Evolutionary conservation across 2,329 filamentous ascomycete genomes (phyloP).

Genomic region (Cladosporium sp.): DNA sequence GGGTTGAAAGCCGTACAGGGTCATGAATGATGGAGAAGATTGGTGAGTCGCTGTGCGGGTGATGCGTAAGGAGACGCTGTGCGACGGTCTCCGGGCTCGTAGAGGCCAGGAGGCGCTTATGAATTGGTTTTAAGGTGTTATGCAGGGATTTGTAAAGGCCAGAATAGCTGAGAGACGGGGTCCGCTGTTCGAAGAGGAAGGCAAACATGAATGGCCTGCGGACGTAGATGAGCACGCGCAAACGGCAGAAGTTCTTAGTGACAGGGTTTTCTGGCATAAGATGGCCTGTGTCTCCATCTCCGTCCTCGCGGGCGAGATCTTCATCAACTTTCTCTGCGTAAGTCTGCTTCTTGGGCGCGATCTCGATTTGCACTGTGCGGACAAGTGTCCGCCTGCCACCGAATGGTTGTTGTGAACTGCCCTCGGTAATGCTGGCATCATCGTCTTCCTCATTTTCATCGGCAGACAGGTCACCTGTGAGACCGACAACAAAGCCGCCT

Average conservation of each 20-base stretch:
- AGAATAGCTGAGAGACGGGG: slow-evolving; percentile 45
- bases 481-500: slow-evolving; percentile 62
- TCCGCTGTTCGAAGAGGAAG: slow-evolving; percentile 61
- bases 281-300: neutral
- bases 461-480: slow-evolving; percentile 52
- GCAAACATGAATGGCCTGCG: slow-evolving; percentile 70
- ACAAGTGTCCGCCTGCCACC: slow-evolving; percentile 49
- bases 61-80: slow-evolving; percentile 31
- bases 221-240: slow-evolving; percentile 67
- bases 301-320: neutral
- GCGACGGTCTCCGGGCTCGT: slow-evolving; percentile 39
- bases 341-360: slow-evolving; percentile 27
- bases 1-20: slow-evolving; percentile 50
- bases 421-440: slow-evolving; percentile 22
- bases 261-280: slow-evolving; percentile 1
- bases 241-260: slow-evolving; percentile 20
- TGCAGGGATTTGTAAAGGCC: slow-evolving; percentile 46
- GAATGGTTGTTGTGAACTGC: slow-evolving; percentile 18
- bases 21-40: slow-evolving; percentile 59
- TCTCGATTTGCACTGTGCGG: slow-evolving; percentile 61
- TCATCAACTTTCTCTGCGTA: slow-evolving; percentile 12
- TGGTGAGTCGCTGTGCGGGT: slow-evolving; percentile 32
- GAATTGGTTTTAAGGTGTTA: slow-evolving; percentile 44
- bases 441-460: slow-evolving; percentile 32
- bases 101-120: slow-evolving; percentile 38